phyloP scores from a whole-genome alignment of 2,329 filamentous ascomycete genomes.

The Pezicula radicicola region DNA sequence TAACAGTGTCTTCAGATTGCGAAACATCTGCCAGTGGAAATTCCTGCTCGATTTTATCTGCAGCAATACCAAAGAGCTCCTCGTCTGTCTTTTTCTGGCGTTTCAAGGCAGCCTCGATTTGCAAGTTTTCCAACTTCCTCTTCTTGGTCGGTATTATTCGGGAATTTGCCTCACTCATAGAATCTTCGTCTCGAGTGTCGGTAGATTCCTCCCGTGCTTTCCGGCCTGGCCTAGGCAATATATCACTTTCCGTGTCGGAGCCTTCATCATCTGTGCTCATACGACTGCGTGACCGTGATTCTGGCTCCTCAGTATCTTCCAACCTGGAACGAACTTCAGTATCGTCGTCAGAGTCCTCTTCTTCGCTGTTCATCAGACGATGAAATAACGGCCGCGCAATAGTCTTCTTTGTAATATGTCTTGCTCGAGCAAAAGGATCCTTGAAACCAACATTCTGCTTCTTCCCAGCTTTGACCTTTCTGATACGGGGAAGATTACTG shows the following conservation, averaged over 20 bases:
- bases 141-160: conserved; percentile 55
- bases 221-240: conserved; percentile 8
- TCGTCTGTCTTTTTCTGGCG: conserved; percentile 79
- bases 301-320: conserved; percentile 80
- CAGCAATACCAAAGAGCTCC: conserved; percentile 67
- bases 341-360: conserved; percentile 86
- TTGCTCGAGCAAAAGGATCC: conserved; percentile 64
- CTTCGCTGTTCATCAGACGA: conserved; percentile 71
- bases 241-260: conserved; percentile 27
- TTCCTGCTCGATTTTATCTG: conserved; percentile 49
- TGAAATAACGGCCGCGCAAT: conserved; percentile 79
- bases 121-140: conserved; percentile 65
- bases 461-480: conserved; percentile 62
- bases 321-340: conserved; percentile 58
- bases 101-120: conserved; percentile 69
- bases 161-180: conserved; percentile 71
- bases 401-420: conserved; percentile 52
- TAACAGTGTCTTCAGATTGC: conserved; percentile 44
- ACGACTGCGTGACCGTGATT: conserved; percentile 77
- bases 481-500: conserved; percentile 69
- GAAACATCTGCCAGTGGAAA: conserved; percentile 34
- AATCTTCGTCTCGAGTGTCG: conserved; percentile 57
- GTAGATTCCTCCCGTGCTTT: conserved; percentile 28
- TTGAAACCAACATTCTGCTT: conserved; percentile 61
- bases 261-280: conserved; percentile 58